Evolutionary conservation across 2,329 filamentous ascomycete species (phyloP).

Genomic region (Stemphylium lycopersici): DNA sequence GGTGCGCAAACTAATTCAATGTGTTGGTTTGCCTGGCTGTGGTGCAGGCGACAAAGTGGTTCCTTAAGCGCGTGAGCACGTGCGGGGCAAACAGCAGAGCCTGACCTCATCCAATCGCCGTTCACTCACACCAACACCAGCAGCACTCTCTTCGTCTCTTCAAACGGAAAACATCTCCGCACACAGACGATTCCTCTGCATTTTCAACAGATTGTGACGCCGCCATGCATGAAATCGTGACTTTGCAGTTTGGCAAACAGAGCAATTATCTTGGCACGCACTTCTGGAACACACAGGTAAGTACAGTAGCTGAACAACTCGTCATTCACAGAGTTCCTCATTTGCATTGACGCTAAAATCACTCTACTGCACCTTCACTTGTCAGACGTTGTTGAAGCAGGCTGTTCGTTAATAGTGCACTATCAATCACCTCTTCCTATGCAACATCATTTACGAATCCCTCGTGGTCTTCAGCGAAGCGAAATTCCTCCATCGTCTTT

Average conservation of each 20-base stretch:
- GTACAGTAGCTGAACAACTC: conserved; percentile 9
- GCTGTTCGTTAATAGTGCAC: background rate
- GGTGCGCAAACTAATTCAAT: no score
- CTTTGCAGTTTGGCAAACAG: conserved; percentile 88
- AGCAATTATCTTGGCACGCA: conserved; percentile 94
- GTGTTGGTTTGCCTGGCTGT: background rate
- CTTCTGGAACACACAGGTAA: conserved; percentile 94
- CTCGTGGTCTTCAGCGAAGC: background rate
- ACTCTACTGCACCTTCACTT: background rate
- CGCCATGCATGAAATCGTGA: conserved; percentile 91
- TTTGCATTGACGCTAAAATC: background rate
- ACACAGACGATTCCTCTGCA: no score
- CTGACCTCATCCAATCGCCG: conserved; percentile 14
- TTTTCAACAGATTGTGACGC: background rate
- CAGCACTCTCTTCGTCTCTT: background rate
- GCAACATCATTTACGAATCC: background rate
- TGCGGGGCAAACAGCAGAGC: conserved; percentile 27
- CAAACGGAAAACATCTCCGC: background rate
- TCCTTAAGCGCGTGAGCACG: conserved; percentile 29
- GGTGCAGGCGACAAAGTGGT: background rate
- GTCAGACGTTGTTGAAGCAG: background rate
- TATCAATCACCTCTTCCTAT: background rate
- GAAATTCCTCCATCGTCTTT: background rate
- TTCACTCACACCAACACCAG: background rate
- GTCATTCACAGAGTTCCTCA: background rate